Conservation (phyloP, 163 green algal species). For the Chlamydomonas reinhardtii region DNA sequence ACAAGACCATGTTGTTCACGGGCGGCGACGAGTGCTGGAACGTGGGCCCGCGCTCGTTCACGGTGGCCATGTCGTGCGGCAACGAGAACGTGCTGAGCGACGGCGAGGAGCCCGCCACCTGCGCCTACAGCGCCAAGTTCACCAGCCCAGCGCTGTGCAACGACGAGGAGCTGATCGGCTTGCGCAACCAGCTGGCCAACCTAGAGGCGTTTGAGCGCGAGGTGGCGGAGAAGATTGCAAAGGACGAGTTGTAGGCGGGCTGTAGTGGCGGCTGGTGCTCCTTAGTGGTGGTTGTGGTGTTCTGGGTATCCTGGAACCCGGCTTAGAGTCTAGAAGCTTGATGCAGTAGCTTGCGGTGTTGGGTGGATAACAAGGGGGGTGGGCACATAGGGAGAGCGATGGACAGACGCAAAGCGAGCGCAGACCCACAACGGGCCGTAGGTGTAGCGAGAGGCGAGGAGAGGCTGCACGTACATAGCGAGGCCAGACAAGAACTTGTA, state of each 20-base stretch:
- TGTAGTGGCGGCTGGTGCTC: too few species aligned
- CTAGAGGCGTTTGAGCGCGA: constrained; percentile 60
- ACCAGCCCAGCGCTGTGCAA: constrained; percentile 82
- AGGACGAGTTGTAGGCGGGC: constrained; percentile 60
- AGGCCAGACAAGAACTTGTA: too few species aligned
- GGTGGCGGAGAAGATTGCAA: constrained; percentile 40
- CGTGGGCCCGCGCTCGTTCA: constrained; percentile 63
- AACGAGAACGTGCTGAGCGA: constrained; percentile 65
- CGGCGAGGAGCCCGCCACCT: constrained; percentile 87
- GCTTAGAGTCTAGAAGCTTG: too few species aligned
- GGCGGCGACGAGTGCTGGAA: constrained; percentile 83
- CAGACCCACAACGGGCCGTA: too few species aligned
- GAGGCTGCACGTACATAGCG: too few species aligned
- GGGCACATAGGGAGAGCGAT: too few species aligned
- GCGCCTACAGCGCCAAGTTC: constrained; percentile 82
- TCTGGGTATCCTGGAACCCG: too few species aligned
- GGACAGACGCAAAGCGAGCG: too few species aligned
- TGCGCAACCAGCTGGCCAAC: constrained; percentile 50
- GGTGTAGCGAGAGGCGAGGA: too few species aligned
- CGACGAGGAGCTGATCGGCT: constrained; percentile 45
- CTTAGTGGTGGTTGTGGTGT: too few species aligned
- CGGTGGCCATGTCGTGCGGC: constrained; percentile 80
- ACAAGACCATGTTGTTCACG: constrained; percentile 69
- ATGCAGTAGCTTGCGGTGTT: too few species aligned
- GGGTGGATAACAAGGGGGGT: too few species aligned